A percentile compares a stretch with the other conserved stretches of the same genome.
These are phyloP conservation scores for Hypomontagnella monticulosa DNA, from an alignment of 495 filamentous ascomycete genomes.

Conservation along the genomic window DNA sequence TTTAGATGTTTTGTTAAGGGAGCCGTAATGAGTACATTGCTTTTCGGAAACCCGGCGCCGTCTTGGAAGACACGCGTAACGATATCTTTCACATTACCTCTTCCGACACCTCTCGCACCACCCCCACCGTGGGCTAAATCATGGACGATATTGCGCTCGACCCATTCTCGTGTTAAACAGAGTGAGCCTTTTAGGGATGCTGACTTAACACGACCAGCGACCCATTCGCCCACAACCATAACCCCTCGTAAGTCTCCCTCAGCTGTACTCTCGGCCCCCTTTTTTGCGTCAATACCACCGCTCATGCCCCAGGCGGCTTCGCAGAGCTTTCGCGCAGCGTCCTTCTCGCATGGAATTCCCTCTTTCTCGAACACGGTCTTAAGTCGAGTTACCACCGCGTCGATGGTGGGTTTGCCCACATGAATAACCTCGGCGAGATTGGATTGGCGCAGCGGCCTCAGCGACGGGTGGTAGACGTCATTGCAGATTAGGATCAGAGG, in stretches of 20 bases:
- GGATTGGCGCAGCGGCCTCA: conserved; percentile 83
- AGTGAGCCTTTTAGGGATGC: conserved; percentile 46
- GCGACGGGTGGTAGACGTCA: conserved; percentile 92
- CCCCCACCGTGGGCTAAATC: conserved; percentile 78
- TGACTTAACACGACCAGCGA: conserved; percentile 80
- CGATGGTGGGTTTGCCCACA: conserved; percentile 85
- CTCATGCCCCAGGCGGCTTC: conserved; percentile 92
- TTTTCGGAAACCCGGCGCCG: conserved; percentile 82
- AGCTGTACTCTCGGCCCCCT: conserved; percentile 68
- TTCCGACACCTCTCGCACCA: conserved; percentile 77
- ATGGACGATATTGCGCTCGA: conserved; percentile 79
- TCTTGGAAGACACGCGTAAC: conserved; percentile 87
- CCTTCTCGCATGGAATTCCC: conserved; percentile 83
- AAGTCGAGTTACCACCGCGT: conserved; percentile 83
- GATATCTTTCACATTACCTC: conserved; percentile 82
- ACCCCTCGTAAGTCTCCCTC: conserved; percentile 93
- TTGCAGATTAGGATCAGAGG: conserved; percentile 96
- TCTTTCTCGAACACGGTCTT: conserved; percentile 86
- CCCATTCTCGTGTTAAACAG: conserved; percentile 79
- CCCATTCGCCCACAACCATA: conserved; percentile 95
- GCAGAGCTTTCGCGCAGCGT: conserved; percentile 87
- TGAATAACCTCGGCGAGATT: conserved; percentile 89
- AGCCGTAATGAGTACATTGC: conserved; percentile 44
- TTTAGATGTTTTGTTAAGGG: conserved; percentile 45
- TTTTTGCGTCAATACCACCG: conserved; percentile 63